Evolutionary conservation across 441 rosid species (phyloP).

Genomic region (California macrophylla): DNA sequence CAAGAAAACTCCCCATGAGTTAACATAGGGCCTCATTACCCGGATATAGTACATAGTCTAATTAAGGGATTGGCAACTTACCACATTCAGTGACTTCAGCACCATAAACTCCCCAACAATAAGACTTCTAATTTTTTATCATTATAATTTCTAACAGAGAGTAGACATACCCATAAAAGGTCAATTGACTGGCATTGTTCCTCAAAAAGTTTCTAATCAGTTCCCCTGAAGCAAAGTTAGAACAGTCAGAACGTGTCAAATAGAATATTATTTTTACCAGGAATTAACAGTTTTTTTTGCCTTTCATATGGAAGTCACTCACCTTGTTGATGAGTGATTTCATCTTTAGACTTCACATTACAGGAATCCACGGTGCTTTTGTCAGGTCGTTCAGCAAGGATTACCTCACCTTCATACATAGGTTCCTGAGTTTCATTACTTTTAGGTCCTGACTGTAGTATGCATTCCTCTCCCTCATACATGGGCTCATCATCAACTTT

Average conservation of each 20-base stretch:
- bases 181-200: slow-evolving; percentile 81
- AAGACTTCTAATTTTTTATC: not conserved
- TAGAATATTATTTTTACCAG: not conserved
- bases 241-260: slow-evolving; percentile 16
- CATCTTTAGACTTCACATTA: slow-evolving; percentile 36
- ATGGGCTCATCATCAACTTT: slow-evolving; percentile 77
- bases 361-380: slow-evolving; percentile 30
- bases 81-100: not conserved
- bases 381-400: slow-evolving; percentile 73
- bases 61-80: not conserved
- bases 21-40: not conserved
- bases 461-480: slow-evolving; percentile 94
- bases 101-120: not conserved
- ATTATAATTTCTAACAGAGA: slow-evolving; percentile 12
- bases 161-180: slow-evolving; percentile 65
- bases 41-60: not conserved
- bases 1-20: not conserved
- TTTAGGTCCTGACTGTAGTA: slow-evolving; percentile 48
- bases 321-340: slow-evolving; percentile 71
- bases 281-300: slow-evolving; percentile 2
- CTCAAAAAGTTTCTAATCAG: slow-evolving; percentile 64
- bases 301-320: slow-evolving; percentile 12
- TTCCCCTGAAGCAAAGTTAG: slow-evolving; percentile 48
- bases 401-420: slow-evolving; percentile 87
- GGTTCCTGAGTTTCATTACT: slow-evolving; percentile 60